A percentile compares a stretch with the other conserved stretches of the same genome.
These are phyloP conservation scores for Oxyria digyna DNA, from an alignment of 148 eudicot species.

Conservation along the genomic window DNA sequence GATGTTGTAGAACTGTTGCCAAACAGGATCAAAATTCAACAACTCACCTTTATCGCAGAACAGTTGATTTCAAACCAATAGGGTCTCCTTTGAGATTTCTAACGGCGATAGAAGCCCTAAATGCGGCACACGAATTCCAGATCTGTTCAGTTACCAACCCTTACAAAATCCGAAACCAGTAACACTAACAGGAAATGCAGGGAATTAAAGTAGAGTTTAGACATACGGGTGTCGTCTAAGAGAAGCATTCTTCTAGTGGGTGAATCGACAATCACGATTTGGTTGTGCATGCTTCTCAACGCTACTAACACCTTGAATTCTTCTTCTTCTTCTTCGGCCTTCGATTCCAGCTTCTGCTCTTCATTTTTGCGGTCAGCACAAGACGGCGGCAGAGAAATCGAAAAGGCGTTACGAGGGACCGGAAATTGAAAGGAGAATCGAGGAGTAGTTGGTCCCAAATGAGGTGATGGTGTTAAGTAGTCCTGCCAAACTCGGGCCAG, in stretches of 20 bases:
- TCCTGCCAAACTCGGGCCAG: too few species aligned
- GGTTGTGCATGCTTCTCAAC: slow-evolving; percentile 36
- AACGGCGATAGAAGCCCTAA: background rate
- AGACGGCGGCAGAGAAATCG: background rate
- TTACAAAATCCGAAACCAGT: background rate
- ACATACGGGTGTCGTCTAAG: slow-evolving; percentile 53
- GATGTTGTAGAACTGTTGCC: too few species aligned
- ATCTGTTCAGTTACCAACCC: too few species aligned
- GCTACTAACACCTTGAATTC: slow-evolving; percentile 39
- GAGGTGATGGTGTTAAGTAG: too few species aligned
- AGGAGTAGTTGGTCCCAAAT: background rate
- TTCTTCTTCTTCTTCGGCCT: slow-evolving; percentile 3
- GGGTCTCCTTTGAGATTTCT: too few species aligned
- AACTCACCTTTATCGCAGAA: too few species aligned
- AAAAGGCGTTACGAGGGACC: background rate
- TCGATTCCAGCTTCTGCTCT: background rate
- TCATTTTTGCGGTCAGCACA: background rate
- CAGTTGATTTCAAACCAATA: too few species aligned
- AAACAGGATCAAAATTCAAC: too few species aligned
- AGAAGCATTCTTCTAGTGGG: slow-evolving; percentile 39
- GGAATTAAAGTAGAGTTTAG: slow-evolving; percentile 4
- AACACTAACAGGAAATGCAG: background rate
- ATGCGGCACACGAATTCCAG: background rate
- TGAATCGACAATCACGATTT: slow-evolving; percentile 57
- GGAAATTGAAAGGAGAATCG: background rate